Conservation (phyloP, 139 green algal genomes). For the Micromonas commoda region DNA sequence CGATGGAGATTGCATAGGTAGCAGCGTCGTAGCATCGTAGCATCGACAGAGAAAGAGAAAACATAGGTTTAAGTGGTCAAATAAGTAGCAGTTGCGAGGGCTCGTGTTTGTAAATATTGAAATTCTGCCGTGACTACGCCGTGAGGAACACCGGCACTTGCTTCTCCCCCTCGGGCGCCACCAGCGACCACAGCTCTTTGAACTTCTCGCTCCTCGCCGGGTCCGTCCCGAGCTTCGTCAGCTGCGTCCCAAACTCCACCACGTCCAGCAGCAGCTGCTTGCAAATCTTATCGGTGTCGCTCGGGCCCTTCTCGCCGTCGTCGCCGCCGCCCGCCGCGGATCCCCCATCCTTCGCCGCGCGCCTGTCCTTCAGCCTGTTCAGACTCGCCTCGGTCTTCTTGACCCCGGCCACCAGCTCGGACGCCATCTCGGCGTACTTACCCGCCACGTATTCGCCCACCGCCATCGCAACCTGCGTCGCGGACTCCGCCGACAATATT, state of each 20-base stretch:
- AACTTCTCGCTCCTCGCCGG: slow-evolving; percentile 1
- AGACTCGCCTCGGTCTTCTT: slow-evolving; percentile 78
- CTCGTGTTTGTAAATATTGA: too few relatives aligned
- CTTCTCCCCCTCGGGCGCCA: slow-evolving; percentile 15
- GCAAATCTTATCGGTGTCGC: slow-evolving; percentile 84
- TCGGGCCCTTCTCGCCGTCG: slow-evolving; percentile 40
- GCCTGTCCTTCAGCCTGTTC: slow-evolving; percentile 68
- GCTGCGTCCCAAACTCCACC: slow-evolving; percentile 57
- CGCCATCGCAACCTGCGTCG: neutral
- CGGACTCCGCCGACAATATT: neutral
- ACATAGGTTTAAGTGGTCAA: too few relatives aligned
- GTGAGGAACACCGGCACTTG: too few relatives aligned
- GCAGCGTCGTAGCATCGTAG: too few relatives aligned
- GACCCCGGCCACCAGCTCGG: slow-evolving; percentile 74
- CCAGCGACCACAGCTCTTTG: slow-evolving; percentile 23
- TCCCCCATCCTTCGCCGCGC: slow-evolving; percentile 3
- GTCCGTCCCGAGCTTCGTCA: slow-evolving; percentile 40
- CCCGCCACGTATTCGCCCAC: slow-evolving; percentile 42
- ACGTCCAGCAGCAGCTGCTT: slow-evolving; percentile 46
- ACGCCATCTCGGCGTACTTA: slow-evolving; percentile 49
- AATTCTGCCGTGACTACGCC: too few relatives aligned
- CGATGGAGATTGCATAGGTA: too few relatives aligned
- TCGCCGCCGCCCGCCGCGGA: slow-evolving; percentile 6
- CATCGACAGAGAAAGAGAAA: too few relatives aligned
- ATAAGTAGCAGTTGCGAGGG: too few relatives aligned